Evolutionary conservation across 177 flowering plant species (phyloP), one percentile per base, ranked within the genome.

Genomic region (Telopea speciosissima): DNA sequence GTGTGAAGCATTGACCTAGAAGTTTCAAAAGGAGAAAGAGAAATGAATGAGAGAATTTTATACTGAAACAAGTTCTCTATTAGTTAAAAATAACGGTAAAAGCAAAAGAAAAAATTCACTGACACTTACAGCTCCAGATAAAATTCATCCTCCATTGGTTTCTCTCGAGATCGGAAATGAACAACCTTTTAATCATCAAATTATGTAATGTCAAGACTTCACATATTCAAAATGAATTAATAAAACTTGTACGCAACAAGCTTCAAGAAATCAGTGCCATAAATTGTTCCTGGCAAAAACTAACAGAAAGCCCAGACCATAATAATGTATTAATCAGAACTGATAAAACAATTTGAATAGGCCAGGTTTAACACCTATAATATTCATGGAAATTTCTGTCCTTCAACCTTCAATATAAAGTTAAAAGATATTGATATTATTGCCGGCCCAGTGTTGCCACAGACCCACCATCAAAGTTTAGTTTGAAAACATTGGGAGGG

Each of bases 81-180:
- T 21, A 17, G 16, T 28, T 63, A 61, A 62, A 69, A 68, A 66
- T 22, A 8, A 59, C n/a, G 33, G 21, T 11, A 70, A 52, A 16
- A 45, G 21, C 4, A 19, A 4, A 31, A 12, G 7, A 5, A 5
- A 10, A 22, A 12, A 71, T 13, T 10, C 1, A 58, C 16, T 59
- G 64, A 44, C 64, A 80, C 88, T 84, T 69, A 89, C 93, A 89
- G 68, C 76, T 87, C 91, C 22, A 89, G 81, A 73, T 75, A 77
- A 69, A 89, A 87, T 59, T 84, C 91, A 79, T 86, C 89, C 75
- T 86, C 91, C 81, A 84, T 86, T 22, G 89, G 91, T 75, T 73
- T 86, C 74, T 86, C 91, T 70, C 88, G 76, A 45, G 87, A 79
- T 33, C 88, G 86, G 69, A 89, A 87, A 62, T 79, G 87, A 33